phyloP scores from a whole-genome alignment of 2,329 filamentous ascomycete genomes.

The Claviceps sp. region DNA sequence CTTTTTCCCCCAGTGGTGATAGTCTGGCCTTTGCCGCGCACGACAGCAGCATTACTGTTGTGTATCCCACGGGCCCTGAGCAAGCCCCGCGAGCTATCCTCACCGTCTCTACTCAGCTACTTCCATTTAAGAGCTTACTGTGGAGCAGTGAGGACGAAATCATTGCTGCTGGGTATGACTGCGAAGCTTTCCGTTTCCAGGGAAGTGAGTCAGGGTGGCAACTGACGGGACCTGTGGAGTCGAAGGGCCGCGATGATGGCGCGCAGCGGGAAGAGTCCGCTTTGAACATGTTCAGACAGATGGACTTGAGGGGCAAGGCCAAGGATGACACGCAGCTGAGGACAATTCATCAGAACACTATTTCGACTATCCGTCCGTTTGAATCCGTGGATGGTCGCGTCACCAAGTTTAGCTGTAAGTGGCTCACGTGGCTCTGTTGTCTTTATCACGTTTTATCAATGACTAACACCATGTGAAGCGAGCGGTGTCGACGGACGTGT shows the following conservation, averaged over 20 bases:
- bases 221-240: constrained; percentile 67
- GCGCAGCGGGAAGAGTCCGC: constrained; percentile 75
- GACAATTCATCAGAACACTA: constrained; percentile 93
- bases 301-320: constrained; percentile 91
- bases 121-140: constrained; percentile 85
- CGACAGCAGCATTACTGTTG: constrained; percentile 91
- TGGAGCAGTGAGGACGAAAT: constrained; percentile 91
- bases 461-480: constrained; percentile 33
- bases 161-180: constrained; percentile 84
- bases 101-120: constrained; percentile 74
- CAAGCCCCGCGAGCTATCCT: constrained; percentile 84
- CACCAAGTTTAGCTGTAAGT: constrained; percentile 77
- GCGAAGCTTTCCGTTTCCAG: constrained; percentile 79
- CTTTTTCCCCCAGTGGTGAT: constrained; percentile 84
- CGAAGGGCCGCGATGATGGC: constrained; percentile 50
- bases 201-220: constrained; percentile 74
- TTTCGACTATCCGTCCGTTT: constrained; percentile 71
- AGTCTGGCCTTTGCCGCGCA: constrained; percentile 91
- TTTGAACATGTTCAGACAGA: constrained; percentile 95
- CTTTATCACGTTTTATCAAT: constrained; percentile 5
- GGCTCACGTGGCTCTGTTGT: constrained; percentile 13
- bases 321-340: constrained; percentile 90
- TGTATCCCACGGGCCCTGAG: constrained; percentile 84
- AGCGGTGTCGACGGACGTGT: constrained; percentile 74
- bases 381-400: constrained; percentile 52